Conservation (phyloP, 176 grass and related monocot genomes). For the Paspalum vaginatum region DNA sequence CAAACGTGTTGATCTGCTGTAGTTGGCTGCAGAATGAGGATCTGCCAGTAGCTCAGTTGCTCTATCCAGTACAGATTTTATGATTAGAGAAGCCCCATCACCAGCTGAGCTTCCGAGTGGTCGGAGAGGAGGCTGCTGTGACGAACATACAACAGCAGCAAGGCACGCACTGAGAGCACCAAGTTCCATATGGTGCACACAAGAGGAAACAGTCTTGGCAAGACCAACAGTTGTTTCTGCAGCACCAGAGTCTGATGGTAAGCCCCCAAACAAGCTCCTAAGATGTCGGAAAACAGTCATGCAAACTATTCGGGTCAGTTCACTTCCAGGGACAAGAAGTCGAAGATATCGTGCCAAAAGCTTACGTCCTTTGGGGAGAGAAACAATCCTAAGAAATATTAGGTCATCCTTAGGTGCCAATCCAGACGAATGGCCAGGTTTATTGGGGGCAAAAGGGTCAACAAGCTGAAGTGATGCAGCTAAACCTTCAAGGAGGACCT, state of each 20-base stretch:
- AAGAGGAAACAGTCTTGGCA: slow-evolving; percentile 72
- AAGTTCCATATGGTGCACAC: slow-evolving; percentile 77
- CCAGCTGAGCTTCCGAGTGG: slow-evolving; percentile 84
- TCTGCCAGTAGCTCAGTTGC: slow-evolving; percentile 76
- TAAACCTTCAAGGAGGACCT: slow-evolving; percentile 89
- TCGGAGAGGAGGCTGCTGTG: slow-evolving; percentile 85
- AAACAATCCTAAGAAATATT: slow-evolving; percentile 81
- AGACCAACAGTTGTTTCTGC: slow-evolving; percentile 71
- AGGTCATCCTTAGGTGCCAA: slow-evolving; percentile 77
- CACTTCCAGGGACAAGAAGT: slow-evolving; percentile 80
- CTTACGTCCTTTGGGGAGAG: slow-evolving; percentile 89
- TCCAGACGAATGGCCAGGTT: slow-evolving; percentile 62
- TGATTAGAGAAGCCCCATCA: slow-evolving; percentile 77
- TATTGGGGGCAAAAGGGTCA: slow-evolving; percentile 85
- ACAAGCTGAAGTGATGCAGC: slow-evolving; percentile 93
- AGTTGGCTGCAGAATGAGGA: slow-evolving; percentile 69
- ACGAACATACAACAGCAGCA: slow-evolving; percentile 89
- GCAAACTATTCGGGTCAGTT: slow-evolving; percentile 81
- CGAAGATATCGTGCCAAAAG: slow-evolving; percentile 75
- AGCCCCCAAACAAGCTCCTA: slow-evolving; percentile 82
- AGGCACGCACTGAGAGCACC: slow-evolving; percentile 89
- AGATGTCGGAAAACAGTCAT: slow-evolving; percentile 92
- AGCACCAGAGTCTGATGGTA: slow-evolving; percentile 60
- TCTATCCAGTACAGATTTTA: slow-evolving; percentile 86
- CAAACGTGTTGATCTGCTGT: slow-evolving; percentile 65